phyloP scores from a whole-genome alignment of 2,329 filamentous ascomycete genomes.

The Byssochlamys sp. region DNA sequence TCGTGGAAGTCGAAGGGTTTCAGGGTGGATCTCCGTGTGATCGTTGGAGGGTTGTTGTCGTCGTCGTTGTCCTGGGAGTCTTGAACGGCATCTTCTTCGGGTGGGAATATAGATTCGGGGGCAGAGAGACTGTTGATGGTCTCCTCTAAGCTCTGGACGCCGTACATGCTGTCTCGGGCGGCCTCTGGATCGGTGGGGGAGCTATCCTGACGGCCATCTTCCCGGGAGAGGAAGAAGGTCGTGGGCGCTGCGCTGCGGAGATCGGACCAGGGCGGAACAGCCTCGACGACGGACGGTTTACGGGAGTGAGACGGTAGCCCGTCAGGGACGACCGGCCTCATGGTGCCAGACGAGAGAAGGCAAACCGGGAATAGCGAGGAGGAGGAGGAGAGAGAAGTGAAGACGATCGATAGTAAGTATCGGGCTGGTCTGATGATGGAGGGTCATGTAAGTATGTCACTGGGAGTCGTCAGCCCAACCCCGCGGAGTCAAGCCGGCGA shows the following conservation, averaged over 20 bases:
- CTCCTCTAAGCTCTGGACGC: constrained; percentile 49
- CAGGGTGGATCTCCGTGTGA: constrained; percentile 22
- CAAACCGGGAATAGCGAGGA: not conserved
- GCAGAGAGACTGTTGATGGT: constrained; percentile 35
- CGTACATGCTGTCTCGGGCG: constrained; percentile 41
- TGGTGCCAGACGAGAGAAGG: constrained; percentile 13
- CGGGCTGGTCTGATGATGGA: not conserved
- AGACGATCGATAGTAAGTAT: not conserved
- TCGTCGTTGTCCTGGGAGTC: not conserved
- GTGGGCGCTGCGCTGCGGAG: constrained; percentile 38
- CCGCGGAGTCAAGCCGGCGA: not conserved
- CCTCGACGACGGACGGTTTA: constrained; percentile 25
- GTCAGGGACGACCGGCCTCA: constrained; percentile 31
- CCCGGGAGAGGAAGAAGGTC: constrained; percentile 52
- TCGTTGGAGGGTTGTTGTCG: constrained; percentile 1
- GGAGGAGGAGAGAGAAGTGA: not conserved
- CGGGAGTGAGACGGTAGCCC: constrained; percentile 21
- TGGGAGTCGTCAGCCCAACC: not conserved
- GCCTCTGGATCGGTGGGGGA: constrained; percentile 21
- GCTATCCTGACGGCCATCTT: constrained; percentile 40
- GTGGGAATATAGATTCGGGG: not conserved
- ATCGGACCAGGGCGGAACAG: constrained; percentile 25
- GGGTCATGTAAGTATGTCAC: not conserved
- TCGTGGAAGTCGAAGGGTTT: constrained; percentile 15
- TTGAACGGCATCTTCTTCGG: not conserved